These are phyloP conservation scores for Terfezia boudieri DNA, from an alignment of 495 filamentous ascomycete species.

Conservation along the genomic window DNA sequence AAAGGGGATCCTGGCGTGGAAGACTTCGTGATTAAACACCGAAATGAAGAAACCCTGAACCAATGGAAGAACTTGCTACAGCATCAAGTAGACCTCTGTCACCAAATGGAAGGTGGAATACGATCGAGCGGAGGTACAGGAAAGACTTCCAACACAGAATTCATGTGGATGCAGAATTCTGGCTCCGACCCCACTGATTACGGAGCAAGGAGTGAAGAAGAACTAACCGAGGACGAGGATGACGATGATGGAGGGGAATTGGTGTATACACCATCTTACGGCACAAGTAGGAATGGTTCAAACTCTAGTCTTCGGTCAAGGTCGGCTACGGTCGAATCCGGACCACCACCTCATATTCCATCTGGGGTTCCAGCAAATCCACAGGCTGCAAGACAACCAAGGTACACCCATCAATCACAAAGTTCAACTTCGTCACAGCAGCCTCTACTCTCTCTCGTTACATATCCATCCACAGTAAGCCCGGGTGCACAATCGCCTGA, in stretches of 20 bases:
- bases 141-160: constrained; percentile 44
- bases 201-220: constrained; percentile 1
- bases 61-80: constrained; percentile 55
- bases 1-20: constrained; percentile 91
- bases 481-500: constrained; percentile 27
- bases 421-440: constrained; percentile 39
- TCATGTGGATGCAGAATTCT: constrained; percentile 44
- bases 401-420: constrained; percentile 36
- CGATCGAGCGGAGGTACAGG: constrained; percentile 7
- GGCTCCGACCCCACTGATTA: constrained; percentile 6
- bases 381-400: constrained; percentile 22
- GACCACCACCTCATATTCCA: constrained; percentile 20
- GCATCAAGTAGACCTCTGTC: constrained; percentile 25
- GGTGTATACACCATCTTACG: constrained; percentile 22
- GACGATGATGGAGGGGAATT: constrained; percentile 39
- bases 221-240: constrained; percentile 40
- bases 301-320: constrained; percentile 59
- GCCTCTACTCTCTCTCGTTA: constrained; percentile 47
- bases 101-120: constrained; percentile 21
- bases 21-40: constrained; percentile 83
- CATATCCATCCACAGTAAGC: constrained; percentile 29
- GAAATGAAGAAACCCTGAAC: constrained; percentile 73
- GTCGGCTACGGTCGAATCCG: constrained; percentile 54
- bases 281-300: constrained; percentile 54
- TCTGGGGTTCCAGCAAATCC: background rate